Evolutionary conservation across 2,329 filamentous ascomycete species (phyloP), one percentile per base, ranked within the genome.

Genomic region (Epichloe festucae): DNA sequence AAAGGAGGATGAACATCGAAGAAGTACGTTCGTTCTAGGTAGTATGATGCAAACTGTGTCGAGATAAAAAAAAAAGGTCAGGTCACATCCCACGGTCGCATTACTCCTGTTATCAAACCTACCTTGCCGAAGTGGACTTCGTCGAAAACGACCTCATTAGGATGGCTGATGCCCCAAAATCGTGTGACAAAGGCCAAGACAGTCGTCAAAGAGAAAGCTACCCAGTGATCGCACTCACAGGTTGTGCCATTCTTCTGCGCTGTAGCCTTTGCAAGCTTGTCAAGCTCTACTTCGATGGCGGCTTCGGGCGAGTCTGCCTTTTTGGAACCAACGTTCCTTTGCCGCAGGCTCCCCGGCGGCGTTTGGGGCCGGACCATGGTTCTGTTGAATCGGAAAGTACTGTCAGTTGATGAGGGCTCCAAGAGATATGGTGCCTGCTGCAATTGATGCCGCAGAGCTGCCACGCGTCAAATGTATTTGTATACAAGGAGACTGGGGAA

Each of bases 91-190:
- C n/a, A 7, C 17, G 19, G 27, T 19, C 27, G n/a, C n/a, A 21
- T n/a, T n/a, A 23, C 35, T 40, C 36, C 7, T 17, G 46, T 12
- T 35, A 14, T 12, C 10, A 12, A 48, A 62, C 77, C 54, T 75
- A 96, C 91, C 86, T 98, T 98, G 73, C 93, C 93, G 69, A 98
- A 98, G 72, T 98, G 93, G 53, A 98, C 93, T 71, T 98, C 93
- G 65, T 98, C 93, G 65, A 98, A 98, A 48, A 98, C 93, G 52
- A 98, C 93, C 73, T 97, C 87, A 65, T 95, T 84, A 15, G 93
- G 93, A 70, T 96, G 90, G 66, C 79, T 88, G 67, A 98, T 96
- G 56, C 89, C 90, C 81, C 87, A 97, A 75, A 98, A 98, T 56
- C 93, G 80, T 46, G 93, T 97, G 56, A 89, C 64, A 64, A 98